phyloP scores from a whole-genome alignment of 345 rosid species.

The Eucalyptus decipiens region DNA sequence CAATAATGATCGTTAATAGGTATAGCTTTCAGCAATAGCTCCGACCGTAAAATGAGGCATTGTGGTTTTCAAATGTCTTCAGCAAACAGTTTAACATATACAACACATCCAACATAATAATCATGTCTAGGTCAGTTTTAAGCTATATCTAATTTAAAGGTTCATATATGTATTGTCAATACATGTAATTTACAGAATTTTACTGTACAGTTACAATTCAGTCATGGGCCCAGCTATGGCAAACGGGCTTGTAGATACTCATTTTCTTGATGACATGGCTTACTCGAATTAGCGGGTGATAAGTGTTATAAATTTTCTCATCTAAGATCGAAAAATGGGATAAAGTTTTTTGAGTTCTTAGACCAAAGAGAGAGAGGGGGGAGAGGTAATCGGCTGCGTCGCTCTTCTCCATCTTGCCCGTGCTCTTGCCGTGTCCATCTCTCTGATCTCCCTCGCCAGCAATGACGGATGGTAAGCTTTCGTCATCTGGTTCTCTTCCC shows the following conservation, averaged over 20 bases:
- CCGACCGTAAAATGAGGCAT: background rate
- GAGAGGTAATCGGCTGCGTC: background rate
- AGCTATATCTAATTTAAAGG: fast-evolving
- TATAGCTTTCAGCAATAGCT: background rate
- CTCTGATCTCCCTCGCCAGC: background rate
- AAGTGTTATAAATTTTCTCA: background rate
- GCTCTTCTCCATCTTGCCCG: background rate
- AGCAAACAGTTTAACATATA: background rate
- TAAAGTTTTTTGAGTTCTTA: background rate
- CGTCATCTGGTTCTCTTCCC: background rate
- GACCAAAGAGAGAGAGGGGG: background rate
- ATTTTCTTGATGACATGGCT: fast-evolving
- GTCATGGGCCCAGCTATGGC: background rate
- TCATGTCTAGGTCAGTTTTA: background rate
- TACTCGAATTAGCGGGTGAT: background rate
- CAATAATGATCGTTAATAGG: background rate
- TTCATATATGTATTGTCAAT: background rate
- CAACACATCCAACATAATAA: background rate
- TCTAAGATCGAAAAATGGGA: background rate
- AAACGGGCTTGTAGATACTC: background rate
- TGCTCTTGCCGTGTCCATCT: background rate
- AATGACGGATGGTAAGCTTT: background rate
- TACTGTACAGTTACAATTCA: background rate
- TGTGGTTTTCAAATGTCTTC: background rate
- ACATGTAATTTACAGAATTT: background rate